Base-by-base conservation (phyloP, 805 yeast genomes). In the Wickerhamiella allomyrinae region DNA sequence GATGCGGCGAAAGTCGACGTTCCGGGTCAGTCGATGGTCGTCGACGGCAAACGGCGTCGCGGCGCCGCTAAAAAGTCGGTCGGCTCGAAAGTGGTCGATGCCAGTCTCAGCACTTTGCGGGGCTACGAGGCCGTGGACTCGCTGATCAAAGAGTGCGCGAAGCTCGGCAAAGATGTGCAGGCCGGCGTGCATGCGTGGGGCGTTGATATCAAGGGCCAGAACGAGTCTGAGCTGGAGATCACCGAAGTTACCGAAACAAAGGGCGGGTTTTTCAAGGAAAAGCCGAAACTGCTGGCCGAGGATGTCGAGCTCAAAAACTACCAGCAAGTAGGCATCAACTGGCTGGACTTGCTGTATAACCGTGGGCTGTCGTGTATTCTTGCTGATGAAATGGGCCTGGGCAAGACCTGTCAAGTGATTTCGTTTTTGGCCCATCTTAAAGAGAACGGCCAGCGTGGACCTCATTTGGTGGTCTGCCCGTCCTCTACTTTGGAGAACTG, bases 301-400 rank as follows among this genome's bases (percentile, higher is more conserved):
- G 81, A 74, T 17, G 68, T 84, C 14, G 73, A 72, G 31, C 67
- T 91, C 52, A 91, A 89, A 55, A 77, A 75, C 55, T 91, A 91
- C 60, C 99, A 91, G 65, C 91, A 86, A 52, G 94, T 87, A n/a
- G 99, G 99, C 37, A 64, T 91, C 41, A 91, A 91, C 58, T 91
- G 99, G 99, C 66, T 91, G 42, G 70, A 77, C 47, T 60, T 89
- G 42, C 67, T 91, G 23, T 91, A 89, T 58, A 75, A 74, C 45
- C 76, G 80, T 55, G 70, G 76, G 14, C 67, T 91, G 43, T 85
- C 95, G 6, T 87, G 98, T 63, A 91, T 91, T 43, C 66, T 91
- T 39, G 99, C 98, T 0, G 99, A 91, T 63, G 99, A 91, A 59
- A 91, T 91, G 99, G 99, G 69, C 5, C 67, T 91, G 39, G 99